Evolutionary conservation across 1,139 yeast species (phyloP).

Genomic region (Yamadazyma kanchanaburiensis): DNA sequence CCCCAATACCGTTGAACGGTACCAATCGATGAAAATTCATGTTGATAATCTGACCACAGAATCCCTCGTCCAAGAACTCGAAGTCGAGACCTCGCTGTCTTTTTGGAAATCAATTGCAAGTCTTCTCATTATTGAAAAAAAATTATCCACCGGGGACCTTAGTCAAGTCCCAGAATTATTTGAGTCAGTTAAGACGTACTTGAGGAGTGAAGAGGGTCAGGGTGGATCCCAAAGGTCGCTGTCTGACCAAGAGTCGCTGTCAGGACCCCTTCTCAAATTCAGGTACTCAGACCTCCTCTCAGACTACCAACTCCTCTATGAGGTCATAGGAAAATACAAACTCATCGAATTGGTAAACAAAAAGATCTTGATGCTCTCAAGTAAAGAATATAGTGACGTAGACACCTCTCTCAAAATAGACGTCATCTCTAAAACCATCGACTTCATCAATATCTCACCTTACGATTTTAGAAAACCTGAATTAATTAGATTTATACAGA

Average conservation of each 20-base stretch:
- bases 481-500: conserved; percentile 22
- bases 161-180: conserved; percentile 2
- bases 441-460: conserved; percentile 26
- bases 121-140: conserved; percentile 1
- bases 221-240: neutral
- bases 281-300: conserved; percentile 19
- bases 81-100: neutral
- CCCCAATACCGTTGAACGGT: too few species aligned
- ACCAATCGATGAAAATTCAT: too few species aligned
- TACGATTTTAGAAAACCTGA: conserved; percentile 33
- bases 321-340: conserved; percentile 14
- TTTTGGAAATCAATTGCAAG: conserved; percentile 1
- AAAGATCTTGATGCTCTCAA: conserved; percentile 26
- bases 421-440: conserved; percentile 24
- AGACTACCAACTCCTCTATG: conserved; percentile 30
- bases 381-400: conserved; percentile 3
- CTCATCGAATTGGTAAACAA: conserved; percentile 37
- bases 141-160: conserved; percentile 1
- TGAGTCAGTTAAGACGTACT: neutral
- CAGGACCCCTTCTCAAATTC: too few species aligned
- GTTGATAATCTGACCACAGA: neutral
- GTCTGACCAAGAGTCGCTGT: too few species aligned
- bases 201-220: neutral
- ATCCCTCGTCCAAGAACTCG: neutral
- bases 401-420: conserved; percentile 6